Evolutionary conservation across 495 filamentous ascomycete species (phyloP).

Genomic region (Xeromyces bisporus): DNA sequence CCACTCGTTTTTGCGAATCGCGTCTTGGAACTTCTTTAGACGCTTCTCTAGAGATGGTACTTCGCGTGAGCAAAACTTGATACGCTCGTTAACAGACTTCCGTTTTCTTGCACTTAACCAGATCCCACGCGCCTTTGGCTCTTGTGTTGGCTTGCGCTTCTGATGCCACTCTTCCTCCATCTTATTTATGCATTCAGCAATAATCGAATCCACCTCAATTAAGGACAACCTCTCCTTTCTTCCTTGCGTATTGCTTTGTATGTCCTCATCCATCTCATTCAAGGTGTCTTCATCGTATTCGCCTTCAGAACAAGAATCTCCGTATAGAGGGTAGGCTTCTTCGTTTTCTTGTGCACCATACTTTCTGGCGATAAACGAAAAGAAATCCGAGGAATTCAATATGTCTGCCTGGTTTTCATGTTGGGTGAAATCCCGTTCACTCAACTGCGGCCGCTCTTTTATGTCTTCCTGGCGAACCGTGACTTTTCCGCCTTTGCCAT

Average conservation of each 20-base stretch:
- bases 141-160: conserved; percentile 34
- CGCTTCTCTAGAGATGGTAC: conserved; percentile 26
- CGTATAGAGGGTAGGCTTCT: conserved; percentile 41
- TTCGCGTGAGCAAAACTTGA: conserved; percentile 7
- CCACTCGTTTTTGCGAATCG: conserved; percentile 37
- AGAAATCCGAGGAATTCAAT: conserved; percentile 5
- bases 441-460: conserved; percentile 9
- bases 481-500: conserved; percentile 8
- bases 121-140: conserved; percentile 36
- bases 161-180: conserved; percentile 40
- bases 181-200: conserved; percentile 36
- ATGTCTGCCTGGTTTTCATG: not conserved
- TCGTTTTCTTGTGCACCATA: conserved; percentile 28
- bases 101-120: conserved; percentile 39
- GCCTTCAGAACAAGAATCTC: conserved; percentile 44
- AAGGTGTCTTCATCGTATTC: conserved; percentile 40
- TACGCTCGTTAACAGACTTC: conserved; percentile 13
- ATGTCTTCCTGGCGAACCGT: conserved; percentile 11
- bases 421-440: not conserved
- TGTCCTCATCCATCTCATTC: conserved; percentile 46
- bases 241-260: conserved; percentile 6
- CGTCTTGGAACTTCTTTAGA: conserved; percentile 29
- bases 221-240: conserved; percentile 15
- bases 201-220: conserved; percentile 29
- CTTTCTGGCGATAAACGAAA: conserved; percentile 27